Percentiles rank a stretch among this genome's conserved stretches.
phyloP scores from a whole-genome alignment of 225 moss, liverwort and hornwort species.

The Neckera pumila region DNA sequence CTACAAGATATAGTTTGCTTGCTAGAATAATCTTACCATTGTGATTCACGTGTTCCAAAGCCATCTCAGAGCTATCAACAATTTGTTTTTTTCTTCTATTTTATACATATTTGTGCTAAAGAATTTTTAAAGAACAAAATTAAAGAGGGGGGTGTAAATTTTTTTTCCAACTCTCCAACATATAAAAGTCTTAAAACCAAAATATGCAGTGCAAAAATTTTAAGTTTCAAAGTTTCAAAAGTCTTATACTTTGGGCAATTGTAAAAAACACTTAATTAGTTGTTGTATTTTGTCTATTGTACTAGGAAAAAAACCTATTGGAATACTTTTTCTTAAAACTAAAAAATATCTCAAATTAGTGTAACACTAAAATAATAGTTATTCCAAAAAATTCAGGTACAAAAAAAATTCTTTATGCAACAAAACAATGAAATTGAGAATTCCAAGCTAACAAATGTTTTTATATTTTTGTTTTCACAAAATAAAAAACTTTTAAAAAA shows the following conservation, averaged over 20 bases:
- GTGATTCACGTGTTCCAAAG: no score
- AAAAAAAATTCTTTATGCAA: background rate
- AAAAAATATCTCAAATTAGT: background rate
- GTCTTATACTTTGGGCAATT: background rate
- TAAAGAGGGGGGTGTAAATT: no score
- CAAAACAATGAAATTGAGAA: background rate
- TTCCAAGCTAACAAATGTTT: background rate
- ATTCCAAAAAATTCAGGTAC: accelerated
- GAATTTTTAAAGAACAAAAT: no score
- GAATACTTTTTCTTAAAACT: background rate
- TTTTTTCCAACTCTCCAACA: no score
- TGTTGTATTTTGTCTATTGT: background rate
- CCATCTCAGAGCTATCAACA: no score
- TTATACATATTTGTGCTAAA: no score
- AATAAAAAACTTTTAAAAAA: background rate
- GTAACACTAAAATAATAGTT: background rate
- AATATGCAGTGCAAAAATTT: no score
- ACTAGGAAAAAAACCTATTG: accelerated
- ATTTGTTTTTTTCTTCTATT: no score
- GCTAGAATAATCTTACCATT: no score
- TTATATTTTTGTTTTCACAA: background rate
- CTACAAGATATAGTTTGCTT: no score
- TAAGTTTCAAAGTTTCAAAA: no score
- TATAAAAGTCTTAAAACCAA: no score
- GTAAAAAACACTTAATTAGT: background rate